phyloP scores from a whole-genome alignment of 78 protist species.

The Blattamonas nauphoetae region DNA sequence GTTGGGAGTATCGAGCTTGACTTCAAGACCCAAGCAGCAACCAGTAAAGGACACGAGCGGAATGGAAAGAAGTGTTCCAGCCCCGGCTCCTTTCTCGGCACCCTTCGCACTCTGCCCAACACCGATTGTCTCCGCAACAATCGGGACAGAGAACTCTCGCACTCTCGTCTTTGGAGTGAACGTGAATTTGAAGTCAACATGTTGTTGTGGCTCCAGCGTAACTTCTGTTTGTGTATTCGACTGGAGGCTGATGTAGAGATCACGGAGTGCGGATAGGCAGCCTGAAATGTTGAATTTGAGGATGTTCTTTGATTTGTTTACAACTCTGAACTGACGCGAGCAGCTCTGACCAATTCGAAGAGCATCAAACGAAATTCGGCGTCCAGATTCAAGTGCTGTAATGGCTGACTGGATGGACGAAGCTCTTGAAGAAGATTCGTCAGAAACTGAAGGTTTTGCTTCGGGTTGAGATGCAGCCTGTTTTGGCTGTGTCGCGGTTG shows the following conservation, averaged over 20 bases:
- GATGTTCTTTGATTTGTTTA: slow-evolving; percentile 21
- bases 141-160: slow-evolving; percentile 15
- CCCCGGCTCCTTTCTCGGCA: not conserved
- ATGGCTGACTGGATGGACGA: not conserved
- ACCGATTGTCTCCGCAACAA: slow-evolving; percentile 6
- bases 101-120: too few species aligned
- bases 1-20: slow-evolving; percentile 33
- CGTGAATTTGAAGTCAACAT: not conserved
- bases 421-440: too few species aligned
- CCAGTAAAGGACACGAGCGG: slow-evolving; percentile 44
- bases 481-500: not conserved
- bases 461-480: not conserved
- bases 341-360: not conserved
- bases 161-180: slow-evolving; percentile 30
- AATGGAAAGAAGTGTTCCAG: slow-evolving; percentile 7
- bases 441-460: not conserved
- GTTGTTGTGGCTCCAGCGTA: slow-evolving; percentile 28
- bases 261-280: not conserved
- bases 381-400: not conserved
- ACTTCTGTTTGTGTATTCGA: not conserved
- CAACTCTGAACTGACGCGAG: slow-evolving; percentile 1
- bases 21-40: slow-evolving; percentile 41
- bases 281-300: slow-evolving; percentile 8
- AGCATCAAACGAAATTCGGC: slow-evolving; percentile 25
- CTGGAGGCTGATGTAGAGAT: not conserved